A percentile compares a stretch with the other conserved stretches of the same genome.
Conservation (phyloP, 257 asterid species). For the Solanum ossicruentum region DNA sequence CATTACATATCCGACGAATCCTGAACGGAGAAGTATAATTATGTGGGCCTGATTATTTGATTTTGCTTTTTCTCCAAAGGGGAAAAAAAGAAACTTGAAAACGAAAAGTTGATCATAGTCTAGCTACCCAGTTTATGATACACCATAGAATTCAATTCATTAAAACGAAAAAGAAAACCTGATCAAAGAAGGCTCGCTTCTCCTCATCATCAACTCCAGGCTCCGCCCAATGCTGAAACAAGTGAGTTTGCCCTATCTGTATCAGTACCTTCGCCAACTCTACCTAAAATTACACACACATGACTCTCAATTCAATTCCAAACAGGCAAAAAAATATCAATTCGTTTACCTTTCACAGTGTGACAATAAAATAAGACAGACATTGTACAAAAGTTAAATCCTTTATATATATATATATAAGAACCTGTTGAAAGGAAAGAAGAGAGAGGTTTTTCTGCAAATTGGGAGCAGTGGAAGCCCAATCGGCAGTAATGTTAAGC, state of each 20-base stretch:
- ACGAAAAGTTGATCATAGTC: not conserved
- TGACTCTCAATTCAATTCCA: not conserved
- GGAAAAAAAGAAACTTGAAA: not conserved
- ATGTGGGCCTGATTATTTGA: not conserved
- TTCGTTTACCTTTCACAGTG: not conserved
- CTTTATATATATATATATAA: not conserved
- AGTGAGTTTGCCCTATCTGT: slow-evolving; percentile 59
- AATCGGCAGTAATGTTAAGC: slow-evolving; percentile 23
- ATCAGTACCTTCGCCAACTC: slow-evolving; percentile 65
- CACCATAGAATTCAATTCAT: not conserved
- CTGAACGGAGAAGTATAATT: not conserved
- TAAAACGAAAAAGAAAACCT: slow-evolving; percentile 23
- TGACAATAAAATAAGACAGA: not conserved
- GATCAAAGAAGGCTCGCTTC: slow-evolving; percentile 67
- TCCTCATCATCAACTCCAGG: slow-evolving; percentile 74
- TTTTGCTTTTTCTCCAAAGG: not conserved
- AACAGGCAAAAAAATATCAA: not conserved
- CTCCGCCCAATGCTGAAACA: slow-evolving; percentile 83
- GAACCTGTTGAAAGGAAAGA: slow-evolving; percentile 63
- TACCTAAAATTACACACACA: slow-evolving; percentile 26
- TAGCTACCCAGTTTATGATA: not conserved
- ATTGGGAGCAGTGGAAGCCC: slow-evolving; percentile 45
- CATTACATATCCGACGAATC: not conserved
- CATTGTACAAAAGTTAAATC: not conserved
- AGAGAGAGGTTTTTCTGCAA: slow-evolving; percentile 48